Evolutionary conservation across 768 basidiomycete genomes (phyloP), one percentile per base, ranked within the genome.

Genomic region (Asterophora parasitica): DNA sequence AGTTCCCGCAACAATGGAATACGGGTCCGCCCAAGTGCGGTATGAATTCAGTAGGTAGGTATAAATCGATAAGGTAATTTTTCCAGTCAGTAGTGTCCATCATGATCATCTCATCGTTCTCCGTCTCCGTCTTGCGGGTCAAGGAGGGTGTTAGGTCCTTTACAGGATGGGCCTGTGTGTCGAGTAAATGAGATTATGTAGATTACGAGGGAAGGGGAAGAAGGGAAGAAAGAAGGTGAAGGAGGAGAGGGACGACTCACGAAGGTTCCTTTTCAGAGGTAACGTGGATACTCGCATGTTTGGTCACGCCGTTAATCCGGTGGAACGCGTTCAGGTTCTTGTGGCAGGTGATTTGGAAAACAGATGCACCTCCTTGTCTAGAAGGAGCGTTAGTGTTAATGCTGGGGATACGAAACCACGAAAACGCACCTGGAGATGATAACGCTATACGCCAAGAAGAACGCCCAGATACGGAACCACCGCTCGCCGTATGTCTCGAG

Each of bases 301-400:
- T 88, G 13, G 78, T 70, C 20, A 95, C 81, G 26, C 91, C 92
- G 36, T 87, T 81, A 58, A 96, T 78, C 50, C 96, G 88, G 62
- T 92, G 92, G 74, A 84, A 98, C 0, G 85, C 90, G 62, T 98
- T 98, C 55, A 98, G 71, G 75, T 98, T 99, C 75, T 99, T 99
- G 77, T 98, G 95, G 52, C 94, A 69, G 4, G 94, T 97, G 62
- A 99, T 81, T 72, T 98, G 94, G 88, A 95, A 99, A 34, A 97
- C 87, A 0, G 92, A 89, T 6, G 88, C 82, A 10, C 85, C 75
- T 28, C 96, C 96, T 76, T 98, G 90, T 20, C 88, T 84, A 2
- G 9, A 15, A 19, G 16, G 27, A 3, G 9, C 7, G 6, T 48
- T 43, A 46, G 43, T 15, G 12, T n/a, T n/a, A n/a, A n/a, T n/a